Evolutionary conservation across 306 rosid genomes (phyloP), one percentile per base, ranked within the genome.

Genomic region (Gleditsia sinensis): DNA sequence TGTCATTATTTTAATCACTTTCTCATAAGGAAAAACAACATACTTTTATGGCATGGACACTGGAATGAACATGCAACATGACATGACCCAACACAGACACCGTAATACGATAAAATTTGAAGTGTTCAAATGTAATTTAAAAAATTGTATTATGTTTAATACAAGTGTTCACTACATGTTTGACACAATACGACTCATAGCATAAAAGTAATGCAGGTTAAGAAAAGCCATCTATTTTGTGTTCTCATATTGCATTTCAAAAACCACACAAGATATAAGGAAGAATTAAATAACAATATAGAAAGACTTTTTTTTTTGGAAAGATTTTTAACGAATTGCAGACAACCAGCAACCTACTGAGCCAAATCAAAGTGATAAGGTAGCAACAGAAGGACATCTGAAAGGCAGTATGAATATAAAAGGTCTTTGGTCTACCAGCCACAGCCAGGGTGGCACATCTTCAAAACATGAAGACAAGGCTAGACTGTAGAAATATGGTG

Each of bases 401-500:
- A n/a, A 62, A 50, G 20, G 9, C 45, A 43, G 33, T 54, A 56
- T 25, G 13, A 53, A 60, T 11, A 73, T 48, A 21, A 46, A 19
- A 61, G 4, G 28, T 45, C 20, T 76, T 45, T 59, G 28, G 20
- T 17, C 30, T 30, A 39, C 24, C 17, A 37, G 37, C 25, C 37
- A 42, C 20, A 1, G 62, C 11, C 57, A 14, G 42, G 39, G 69
- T 59, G 17, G 21, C 9, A 59, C 36, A 34, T 23, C 49, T 39
- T 51, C 53, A 33, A 69, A 54, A 57, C 37, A 69, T 23, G 63
- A 61, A 69, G 17, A 50, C 75, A 48, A 58, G 55, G 43, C 25
- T 56, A 49, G 20, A 70, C 19, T 19, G 25, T 14, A 78, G 19
- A 36, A 70, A 60, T 42, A 37, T 39, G 30, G 28, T 49, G 50